A percentile compares a stretch with the other conserved stretches of the same genome.
These are phyloP conservation scores for Echinosophora koreensis DNA, from an alignment of 306 rosid species.

Conservation along the genomic window DNA sequence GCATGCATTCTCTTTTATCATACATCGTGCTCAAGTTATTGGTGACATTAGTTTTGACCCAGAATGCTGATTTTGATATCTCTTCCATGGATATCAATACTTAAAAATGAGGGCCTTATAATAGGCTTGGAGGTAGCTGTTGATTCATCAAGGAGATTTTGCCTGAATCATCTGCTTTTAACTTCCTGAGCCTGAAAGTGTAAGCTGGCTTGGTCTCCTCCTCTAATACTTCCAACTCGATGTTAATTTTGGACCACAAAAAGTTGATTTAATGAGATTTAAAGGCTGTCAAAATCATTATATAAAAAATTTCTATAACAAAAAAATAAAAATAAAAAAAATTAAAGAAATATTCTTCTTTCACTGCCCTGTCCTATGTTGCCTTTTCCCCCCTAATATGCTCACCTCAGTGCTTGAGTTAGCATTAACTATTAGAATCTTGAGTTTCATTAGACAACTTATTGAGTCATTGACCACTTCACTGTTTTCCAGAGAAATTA, in stretches of 20 bases:
- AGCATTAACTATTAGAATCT: neutral
- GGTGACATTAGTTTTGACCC: constrained; percentile 5
- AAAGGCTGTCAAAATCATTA: neutral
- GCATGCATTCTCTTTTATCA: neutral
- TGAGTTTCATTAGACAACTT: neutral
- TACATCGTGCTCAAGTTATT: constrained; percentile 19
- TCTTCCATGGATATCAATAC: constrained; percentile 1
- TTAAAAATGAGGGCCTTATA: neutral
- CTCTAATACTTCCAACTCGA: neutral
- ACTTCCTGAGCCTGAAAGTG: neutral
- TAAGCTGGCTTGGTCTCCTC: neutral
- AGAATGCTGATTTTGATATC: neutral
- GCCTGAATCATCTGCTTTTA: neutral
- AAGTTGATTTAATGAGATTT: neutral
- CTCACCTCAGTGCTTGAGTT: neutral
- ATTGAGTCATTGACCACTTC: neutral
- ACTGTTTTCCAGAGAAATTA: neutral
- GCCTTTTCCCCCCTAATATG: neutral
- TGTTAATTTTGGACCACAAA: neutral
- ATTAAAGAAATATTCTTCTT: neutral
- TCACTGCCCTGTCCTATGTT: neutral
- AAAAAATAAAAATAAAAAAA: no score
- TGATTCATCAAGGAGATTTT: constrained; percentile 15
- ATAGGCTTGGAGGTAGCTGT: neutral
- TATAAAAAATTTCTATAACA: no score